These are phyloP conservation scores for Iris pallida DNA, from an alignment of 116 monocot genomes.

Conservation along the genomic window DNA sequence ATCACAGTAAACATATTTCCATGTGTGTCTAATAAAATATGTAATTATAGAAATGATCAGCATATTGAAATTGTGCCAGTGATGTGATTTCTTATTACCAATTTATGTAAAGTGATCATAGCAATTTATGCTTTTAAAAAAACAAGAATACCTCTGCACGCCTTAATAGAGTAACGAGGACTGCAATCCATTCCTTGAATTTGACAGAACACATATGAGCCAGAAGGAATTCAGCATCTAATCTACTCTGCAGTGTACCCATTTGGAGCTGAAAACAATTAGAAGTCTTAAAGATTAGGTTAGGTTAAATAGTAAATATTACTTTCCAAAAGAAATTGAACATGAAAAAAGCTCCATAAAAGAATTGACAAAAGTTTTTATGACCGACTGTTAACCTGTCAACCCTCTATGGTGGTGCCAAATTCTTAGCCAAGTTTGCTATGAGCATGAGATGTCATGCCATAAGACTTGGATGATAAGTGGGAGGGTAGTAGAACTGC, in stretches of 20 bases:
- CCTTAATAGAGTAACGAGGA: constrained; percentile 87
- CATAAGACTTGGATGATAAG: no score
- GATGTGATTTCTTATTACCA: no score
- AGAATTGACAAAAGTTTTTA: no score
- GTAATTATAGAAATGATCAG: background rate
- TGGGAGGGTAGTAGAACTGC: no score
- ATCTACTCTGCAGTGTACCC: constrained; percentile 89
- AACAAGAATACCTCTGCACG: constrained; percentile 70
- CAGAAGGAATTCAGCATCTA: constrained; percentile 97
- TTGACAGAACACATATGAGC: constrained; percentile 99
- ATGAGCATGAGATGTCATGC: no score
- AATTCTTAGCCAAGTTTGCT: no score
- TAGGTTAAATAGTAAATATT: background rate
- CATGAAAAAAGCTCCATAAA: no score
- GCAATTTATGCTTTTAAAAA: no score
- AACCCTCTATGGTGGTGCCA: no score
- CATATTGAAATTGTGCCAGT: background rate
- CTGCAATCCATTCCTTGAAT: constrained; percentile 99
- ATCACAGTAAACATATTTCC: background rate
- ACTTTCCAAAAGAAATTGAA: background rate
- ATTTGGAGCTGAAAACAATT: constrained; percentile 70
- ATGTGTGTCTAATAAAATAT: background rate
- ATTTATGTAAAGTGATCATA: no score
- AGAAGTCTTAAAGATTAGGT: background rate
- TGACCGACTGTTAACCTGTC: no score